Evolutionary conservation across 306 rosid species (phyloP), one percentile per base, ranked within the genome.

Genomic region (Dryas octopetala): DNA sequence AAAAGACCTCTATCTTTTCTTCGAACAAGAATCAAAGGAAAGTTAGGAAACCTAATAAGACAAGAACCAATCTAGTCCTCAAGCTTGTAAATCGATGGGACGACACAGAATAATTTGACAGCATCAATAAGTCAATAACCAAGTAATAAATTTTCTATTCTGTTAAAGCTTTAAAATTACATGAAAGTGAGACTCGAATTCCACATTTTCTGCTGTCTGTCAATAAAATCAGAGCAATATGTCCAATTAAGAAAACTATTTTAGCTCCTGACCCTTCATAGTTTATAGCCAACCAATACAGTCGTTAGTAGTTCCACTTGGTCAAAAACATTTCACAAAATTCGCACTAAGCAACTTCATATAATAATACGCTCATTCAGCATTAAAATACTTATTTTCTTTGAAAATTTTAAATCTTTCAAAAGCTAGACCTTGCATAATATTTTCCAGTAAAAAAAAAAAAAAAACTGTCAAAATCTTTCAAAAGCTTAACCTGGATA

Each of bases 401-500:
- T 32, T 32, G 38, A 40, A 40, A 62, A 40, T 13, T 15, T 6
- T 2, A 13, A 47, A 66, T 5, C 55, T 66, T 66, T 9, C 38
- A 32, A 32, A 32, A 32, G 38, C 38, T 32, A 32, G 38, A 32
- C 38, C 38, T 32, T 32, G 38, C 38, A 32, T 32, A 32, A 1
- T 32, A 32, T 32, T 32, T 2, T 32, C 2, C 38, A 32, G 38
- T 32, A 32, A 32, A 32, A 32, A 1, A 32, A 32, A 19, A 19
- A 19, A 23, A 23, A 23, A 23, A 23, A 23, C 38, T 32, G 38
- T 32, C 38, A 1, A 32, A 32, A 32, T 1, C 38, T 46, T 46
- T 4, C 15, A 4, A 14, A 67, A 44, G 59, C 58, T 16, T 3
- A 66, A 93, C 98, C 98, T 86, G 97, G 91, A 76, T 95, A 91